phyloP scores from a whole-genome alignment of 805 yeast species.

The Komagataella populi region DNA sequence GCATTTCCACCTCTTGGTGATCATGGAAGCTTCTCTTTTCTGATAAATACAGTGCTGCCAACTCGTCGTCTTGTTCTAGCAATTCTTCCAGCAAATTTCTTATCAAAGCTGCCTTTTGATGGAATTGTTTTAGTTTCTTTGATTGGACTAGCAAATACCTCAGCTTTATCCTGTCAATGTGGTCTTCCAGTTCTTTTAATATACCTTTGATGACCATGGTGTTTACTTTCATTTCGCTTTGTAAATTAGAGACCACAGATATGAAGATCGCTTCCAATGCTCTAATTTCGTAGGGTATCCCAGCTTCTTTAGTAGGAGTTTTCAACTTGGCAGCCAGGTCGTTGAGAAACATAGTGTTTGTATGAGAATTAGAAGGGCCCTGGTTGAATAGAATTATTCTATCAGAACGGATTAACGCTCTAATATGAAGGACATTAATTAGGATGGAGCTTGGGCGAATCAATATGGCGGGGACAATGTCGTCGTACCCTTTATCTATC shows the following conservation, averaged over 20 bases:
- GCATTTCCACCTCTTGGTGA: conserved; percentile 80
- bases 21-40: conserved; percentile 40
- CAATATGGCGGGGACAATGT: conserved; percentile 44
- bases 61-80: conserved; percentile 76
- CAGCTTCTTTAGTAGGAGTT: conserved; percentile 16
- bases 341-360: conserved; percentile 27
- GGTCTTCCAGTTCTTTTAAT: conserved; percentile 63
- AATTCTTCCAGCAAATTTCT: conserved; percentile 78
- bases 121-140: conserved; percentile 72
- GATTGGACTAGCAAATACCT: conserved; percentile 71
- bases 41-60: conserved; percentile 69
- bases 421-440: conserved; percentile 32
- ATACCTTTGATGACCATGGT: conserved; percentile 63
- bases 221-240: conserved; percentile 80
- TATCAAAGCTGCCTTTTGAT: conserved; percentile 70
- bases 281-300: conserved; percentile 75
- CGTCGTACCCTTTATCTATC: conserved; percentile 29
- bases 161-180: conserved; percentile 68
- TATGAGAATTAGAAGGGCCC: conserved; percentile 30
- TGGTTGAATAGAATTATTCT: conserved; percentile 34
- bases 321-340: conserved; percentile 26
- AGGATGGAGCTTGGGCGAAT: conserved; percentile 32
- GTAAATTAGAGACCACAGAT: conserved; percentile 63
- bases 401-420: conserved; percentile 39
- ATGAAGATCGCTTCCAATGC: conserved; percentile 83